Evolutionary conservation across 2,329 filamentous ascomycete genomes (phyloP).

Genomic region (Fonsecaea pugnacius): DNA sequence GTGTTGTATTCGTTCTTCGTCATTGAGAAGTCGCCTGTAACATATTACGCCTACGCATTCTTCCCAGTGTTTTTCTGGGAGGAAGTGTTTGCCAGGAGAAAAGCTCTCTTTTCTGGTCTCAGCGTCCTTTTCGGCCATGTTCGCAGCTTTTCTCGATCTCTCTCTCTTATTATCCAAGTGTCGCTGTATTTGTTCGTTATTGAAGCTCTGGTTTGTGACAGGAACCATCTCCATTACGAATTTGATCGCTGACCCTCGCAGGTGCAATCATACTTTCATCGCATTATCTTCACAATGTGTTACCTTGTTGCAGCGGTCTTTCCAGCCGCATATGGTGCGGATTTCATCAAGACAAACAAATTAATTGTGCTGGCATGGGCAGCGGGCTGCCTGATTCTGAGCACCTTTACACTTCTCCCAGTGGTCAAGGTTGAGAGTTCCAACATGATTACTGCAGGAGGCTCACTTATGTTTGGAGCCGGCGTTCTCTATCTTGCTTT

Average conservation of each 20-base stretch:
- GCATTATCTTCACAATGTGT: constrained; percentile 81
- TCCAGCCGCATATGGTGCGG: constrained; percentile 73
- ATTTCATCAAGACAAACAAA: constrained; percentile 71
- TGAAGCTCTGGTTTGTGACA: constrained; percentile 67
- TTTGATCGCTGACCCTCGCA: constrained; percentile 44
- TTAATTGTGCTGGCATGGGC: constrained; percentile 72
- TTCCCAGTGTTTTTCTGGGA: constrained; percentile 98
- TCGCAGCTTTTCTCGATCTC: constrained; percentile 60
- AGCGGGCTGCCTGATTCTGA: constrained; percentile 79
- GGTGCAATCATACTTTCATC: constrained; percentile 90
- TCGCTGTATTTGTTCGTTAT: constrained; percentile 74
- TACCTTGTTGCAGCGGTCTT: constrained; percentile 78
- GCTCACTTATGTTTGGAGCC: constrained; percentile 73
- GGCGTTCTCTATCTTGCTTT: constrained; percentile 80
- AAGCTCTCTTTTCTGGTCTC: constrained; percentile 69
- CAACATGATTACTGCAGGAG: constrained; percentile 75
- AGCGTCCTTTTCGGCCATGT: constrained; percentile 72
- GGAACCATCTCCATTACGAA: not conserved
- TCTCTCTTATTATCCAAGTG: constrained; percentile 66
- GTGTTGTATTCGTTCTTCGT: constrained; percentile 78
- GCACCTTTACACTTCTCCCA: constrained; percentile 83
- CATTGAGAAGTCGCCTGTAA: constrained; percentile 75
- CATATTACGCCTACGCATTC: constrained; percentile 89
- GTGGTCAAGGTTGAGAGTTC: constrained; percentile 83
- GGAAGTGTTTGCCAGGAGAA: constrained; percentile 80